Percentiles rank a stretch among this genome's conserved stretches.
These are phyloP conservation scores for Acmispon strigosus DNA, from an alignment of 306 rosid species.

Conservation along the genomic window DNA sequence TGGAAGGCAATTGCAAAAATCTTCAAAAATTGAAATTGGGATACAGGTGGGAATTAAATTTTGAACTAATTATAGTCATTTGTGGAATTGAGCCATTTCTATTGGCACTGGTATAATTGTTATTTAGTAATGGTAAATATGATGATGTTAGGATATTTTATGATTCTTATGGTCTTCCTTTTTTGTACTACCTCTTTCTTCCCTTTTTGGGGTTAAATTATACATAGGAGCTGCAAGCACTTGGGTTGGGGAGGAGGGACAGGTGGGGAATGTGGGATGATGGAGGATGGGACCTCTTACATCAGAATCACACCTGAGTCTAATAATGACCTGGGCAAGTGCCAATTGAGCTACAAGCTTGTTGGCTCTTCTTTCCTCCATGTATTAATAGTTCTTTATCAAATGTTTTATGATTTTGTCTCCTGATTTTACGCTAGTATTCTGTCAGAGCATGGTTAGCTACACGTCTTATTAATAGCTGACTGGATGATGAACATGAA, in stretches of 20 bases:
- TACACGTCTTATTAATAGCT: not conserved
- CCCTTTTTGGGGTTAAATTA: not conserved
- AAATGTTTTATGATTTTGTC: not conserved
- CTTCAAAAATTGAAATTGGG: constrained; percentile 58
- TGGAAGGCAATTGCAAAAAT: constrained; percentile 59
- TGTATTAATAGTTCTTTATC: not conserved
- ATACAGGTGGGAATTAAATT: constrained; percentile 67
- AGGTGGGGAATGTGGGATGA: not conserved
- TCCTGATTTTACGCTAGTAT: not conserved
- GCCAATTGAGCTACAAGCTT: not conserved
- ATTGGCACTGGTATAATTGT: not conserved
- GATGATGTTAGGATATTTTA: not conserved
- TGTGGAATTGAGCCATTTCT: not conserved
- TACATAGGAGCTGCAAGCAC: not conserved
- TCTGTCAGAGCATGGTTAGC: not conserved
- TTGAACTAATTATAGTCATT: constrained; percentile 9
- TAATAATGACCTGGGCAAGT: not conserved
- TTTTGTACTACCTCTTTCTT: not conserved
- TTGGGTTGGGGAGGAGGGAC: not conserved
- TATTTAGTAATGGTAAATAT: not conserved
- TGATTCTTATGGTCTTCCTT: not conserved
- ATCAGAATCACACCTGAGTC: not conserved
- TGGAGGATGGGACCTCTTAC: not conserved
- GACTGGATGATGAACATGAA: not conserved
- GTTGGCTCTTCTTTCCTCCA: not conserved